Evolutionary conservation across 2,329 filamentous ascomycete species (phyloP), one percentile per base, ranked within the genome.

Genomic region (Scopulariopsis brevicaulis): DNA sequence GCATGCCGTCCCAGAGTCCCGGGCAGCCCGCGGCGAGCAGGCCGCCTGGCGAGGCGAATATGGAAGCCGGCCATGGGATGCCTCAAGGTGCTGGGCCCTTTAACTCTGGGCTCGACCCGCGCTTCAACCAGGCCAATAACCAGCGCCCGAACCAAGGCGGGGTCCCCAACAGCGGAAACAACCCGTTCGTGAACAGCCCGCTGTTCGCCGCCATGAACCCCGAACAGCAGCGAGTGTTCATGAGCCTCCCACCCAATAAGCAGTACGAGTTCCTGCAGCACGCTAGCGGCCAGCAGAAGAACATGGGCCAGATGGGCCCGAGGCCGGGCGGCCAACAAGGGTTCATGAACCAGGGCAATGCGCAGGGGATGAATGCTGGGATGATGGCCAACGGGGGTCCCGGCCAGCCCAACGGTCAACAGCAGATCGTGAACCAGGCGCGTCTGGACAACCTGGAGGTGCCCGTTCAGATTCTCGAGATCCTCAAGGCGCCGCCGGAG

Each of bases 21-120:
- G 80, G 74, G 1, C 80, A 85, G 78, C 77, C 76, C 60, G 82
- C 79, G 1, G 65, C 84, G 51, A 84, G 82, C 60, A 75, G 81
- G 1, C 79, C 82, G 18, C 28, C 43, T 3, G 55, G 55, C n/a
- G 55, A 57, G 12, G 28, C 80, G 62, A 70, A 22, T 25, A 54
- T 58, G 56, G 56, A 54, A 34, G 37, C 28, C 15, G 14, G 35
- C 8, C 51, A 58, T n/a, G 73, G 72, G 52, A 71, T 74, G 59
- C 74, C 71, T 5, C 77, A 77, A 54, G 74, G 68, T 4, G 75
- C 71, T 55, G 69, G 73, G 2, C 74, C 73, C 2, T 82, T 83
- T 64, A 76, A 74, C 18, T 75, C 77, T 59, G 74, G 76, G 32
- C 69, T 79, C 15, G 75, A 81, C 61, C 76, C 76, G 15, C 73